Conservation (phyloP, 2,329 filamentous ascomycete genomes). For the Colletotrichum tamarilloi region DNA sequence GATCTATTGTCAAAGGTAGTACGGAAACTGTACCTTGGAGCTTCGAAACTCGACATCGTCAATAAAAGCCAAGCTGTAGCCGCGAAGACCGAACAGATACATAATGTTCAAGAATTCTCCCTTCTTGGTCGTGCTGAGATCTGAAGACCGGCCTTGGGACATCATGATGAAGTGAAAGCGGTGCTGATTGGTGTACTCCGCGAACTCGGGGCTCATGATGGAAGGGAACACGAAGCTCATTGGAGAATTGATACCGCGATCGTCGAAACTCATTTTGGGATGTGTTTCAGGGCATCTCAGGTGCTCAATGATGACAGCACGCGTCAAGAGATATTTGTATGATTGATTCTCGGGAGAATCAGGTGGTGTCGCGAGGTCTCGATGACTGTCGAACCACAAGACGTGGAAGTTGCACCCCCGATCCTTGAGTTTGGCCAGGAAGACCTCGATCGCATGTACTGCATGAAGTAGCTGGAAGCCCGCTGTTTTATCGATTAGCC, state of each 20-base stretch:
- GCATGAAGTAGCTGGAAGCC: constrained; percentile 80
- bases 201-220: constrained; percentile 54
- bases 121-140: background rate
- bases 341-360: constrained; percentile 40
- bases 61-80: constrained; percentile 71
- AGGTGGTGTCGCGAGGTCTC: constrained; percentile 65
- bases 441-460: constrained; percentile 74
- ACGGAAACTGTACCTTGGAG: constrained; percentile 62
- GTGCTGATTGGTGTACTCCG: constrained; percentile 62
- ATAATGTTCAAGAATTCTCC: constrained; percentile 57
- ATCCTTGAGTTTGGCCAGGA: constrained; percentile 68
- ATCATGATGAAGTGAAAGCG: constrained; percentile 74
- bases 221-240: constrained; percentile 23
- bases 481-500: constrained; percentile 44
- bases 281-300: constrained; percentile 46
- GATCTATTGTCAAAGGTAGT: background rate
- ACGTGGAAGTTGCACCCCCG: constrained; percentile 79
- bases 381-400: constrained; percentile 72
- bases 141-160: background rate
- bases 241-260: constrained; percentile 53
- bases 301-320: constrained; percentile 74
- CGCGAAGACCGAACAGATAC: constrained; percentile 62
- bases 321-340: constrained; percentile 70
- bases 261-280: constrained; percentile 47
- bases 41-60: constrained; percentile 73